Evolutionary conservation across 2,329 filamentous ascomycete species (phyloP).

Genomic region (Verticillium dahliae): DNA sequence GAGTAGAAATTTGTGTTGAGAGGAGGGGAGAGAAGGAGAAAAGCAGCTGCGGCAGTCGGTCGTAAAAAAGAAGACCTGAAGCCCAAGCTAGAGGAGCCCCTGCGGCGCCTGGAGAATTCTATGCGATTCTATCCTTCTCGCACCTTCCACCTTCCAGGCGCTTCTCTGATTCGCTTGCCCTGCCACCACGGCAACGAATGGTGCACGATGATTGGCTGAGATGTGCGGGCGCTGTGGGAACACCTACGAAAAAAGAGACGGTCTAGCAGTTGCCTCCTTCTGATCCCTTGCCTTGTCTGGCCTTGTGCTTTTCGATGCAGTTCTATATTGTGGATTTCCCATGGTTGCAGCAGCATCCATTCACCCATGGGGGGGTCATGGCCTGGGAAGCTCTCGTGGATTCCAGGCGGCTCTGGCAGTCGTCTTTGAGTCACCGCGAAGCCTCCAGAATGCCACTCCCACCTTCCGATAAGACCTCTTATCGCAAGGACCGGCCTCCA

Average conservation of each 20-base stretch:
- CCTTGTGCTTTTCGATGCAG: background rate
- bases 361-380: background rate
- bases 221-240: background rate
- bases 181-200: slow-evolving; percentile 16
- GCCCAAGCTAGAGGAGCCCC: slow-evolving; percentile 4
- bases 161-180: slow-evolving; percentile 14
- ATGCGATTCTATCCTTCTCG: slow-evolving; percentile 33
- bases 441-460: background rate
- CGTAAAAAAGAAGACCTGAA: slow-evolving; percentile 26
- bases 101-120: slow-evolving; percentile 30
- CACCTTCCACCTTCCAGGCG: slow-evolving; percentile 14
- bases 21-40: slow-evolving; percentile 12
- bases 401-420: background rate
- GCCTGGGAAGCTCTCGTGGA: background rate
- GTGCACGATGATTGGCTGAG: slow-evolving; percentile 11
- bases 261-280: background rate
- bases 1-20: slow-evolving; percentile 7
- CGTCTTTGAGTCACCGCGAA: background rate
- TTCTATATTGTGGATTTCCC: background rate
- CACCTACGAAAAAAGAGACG: background rate
- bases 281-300: background rate
- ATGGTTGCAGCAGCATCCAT: background rate
- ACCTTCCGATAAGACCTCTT: background rate
- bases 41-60: slow-evolving; percentile 11
- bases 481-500: background rate